phyloP scores from a whole-genome alignment of 495 filamentous ascomycete genomes.

The Penicillium herquei region DNA sequence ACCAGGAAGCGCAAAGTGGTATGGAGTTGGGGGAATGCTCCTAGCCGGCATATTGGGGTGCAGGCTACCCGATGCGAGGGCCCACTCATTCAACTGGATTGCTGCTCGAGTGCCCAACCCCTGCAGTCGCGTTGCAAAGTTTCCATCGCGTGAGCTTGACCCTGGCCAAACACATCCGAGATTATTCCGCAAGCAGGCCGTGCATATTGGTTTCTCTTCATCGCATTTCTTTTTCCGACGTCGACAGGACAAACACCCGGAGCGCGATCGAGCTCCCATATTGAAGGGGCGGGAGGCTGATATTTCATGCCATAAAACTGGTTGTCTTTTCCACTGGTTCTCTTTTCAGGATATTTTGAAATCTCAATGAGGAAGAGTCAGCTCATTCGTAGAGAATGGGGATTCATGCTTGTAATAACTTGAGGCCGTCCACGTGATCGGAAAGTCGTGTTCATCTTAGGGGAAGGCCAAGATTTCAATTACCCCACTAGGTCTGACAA shows the following conservation, averaged over 20 bases:
- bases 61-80: slow-evolving; percentile 5
- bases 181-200: slow-evolving; percentile 21
- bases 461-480: too few relatives aligned
- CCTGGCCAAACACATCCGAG: slow-evolving; percentile 18
- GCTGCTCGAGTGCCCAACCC: not conserved
- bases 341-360: too few relatives aligned
- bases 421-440: not conserved
- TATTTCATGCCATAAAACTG: not conserved
- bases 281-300: not conserved
- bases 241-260: slow-evolving; percentile 18
- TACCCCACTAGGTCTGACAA: too few relatives aligned
- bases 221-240: slow-evolving; percentile 24
- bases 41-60: slow-evolving; percentile 3
- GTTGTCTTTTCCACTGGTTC: too few relatives aligned
- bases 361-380: too few relatives aligned
- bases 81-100: slow-evolving; percentile 8
- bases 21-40: slow-evolving; percentile 10
- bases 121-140: slow-evolving; percentile 3
- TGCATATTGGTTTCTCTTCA: slow-evolving; percentile 18
- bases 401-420: not conserved
- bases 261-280: slow-evolving; percentile 17
- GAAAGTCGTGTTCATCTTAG: too few relatives aligned
- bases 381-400: too few relatives aligned
- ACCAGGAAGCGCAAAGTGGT: slow-evolving; percentile 10
- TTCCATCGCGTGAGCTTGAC: not conserved